Conservation (phyloP, 192 early-diverging fungal genomes). For the Mortierella hygrophila region DNA sequence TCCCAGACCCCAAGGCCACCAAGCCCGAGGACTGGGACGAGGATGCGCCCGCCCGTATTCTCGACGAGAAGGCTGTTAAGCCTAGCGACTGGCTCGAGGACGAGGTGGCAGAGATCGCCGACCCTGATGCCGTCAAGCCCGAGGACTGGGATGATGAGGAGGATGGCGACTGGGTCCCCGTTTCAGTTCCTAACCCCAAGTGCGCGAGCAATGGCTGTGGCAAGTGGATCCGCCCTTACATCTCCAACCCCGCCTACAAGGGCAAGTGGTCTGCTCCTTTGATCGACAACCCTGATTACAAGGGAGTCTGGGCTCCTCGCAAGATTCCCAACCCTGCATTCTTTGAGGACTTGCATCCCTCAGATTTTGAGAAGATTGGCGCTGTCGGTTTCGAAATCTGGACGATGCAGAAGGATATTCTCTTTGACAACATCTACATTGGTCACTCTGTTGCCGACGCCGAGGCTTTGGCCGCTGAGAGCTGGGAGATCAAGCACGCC, state of each 20-base stretch:
- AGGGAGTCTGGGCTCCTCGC: slow-evolving; percentile 88
- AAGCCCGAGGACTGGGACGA: slow-evolving; percentile 79
- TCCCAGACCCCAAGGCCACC: slow-evolving; percentile 75
- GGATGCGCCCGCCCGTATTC: slow-evolving; percentile 83
- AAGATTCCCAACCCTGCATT: slow-evolving; percentile 89
- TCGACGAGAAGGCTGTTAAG: slow-evolving; percentile 82
- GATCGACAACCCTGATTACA: slow-evolving; percentile 94
- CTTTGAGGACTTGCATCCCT: slow-evolving; percentile 84
- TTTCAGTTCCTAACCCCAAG: slow-evolving; percentile 83
- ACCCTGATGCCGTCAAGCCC: slow-evolving; percentile 86
- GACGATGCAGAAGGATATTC: slow-evolving; percentile 91
- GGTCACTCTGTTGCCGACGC: slow-evolving; percentile 80
- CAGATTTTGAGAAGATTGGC: slow-evolving; percentile 84
- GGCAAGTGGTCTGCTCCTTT: slow-evolving; percentile 89
- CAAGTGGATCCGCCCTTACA: slow-evolving; percentile 83
- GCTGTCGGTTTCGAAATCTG: slow-evolving; percentile 94
- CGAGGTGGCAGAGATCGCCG: slow-evolving; percentile 78
- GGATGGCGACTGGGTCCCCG: slow-evolving; percentile 92
- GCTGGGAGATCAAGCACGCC: slow-evolving; percentile 82
- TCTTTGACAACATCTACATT: slow-evolving; percentile 94
- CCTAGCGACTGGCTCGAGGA: slow-evolving; percentile 91
- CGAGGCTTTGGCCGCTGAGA: slow-evolving; percentile 77
- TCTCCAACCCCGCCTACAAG: slow-evolving; percentile 89
- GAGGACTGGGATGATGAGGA: slow-evolving; percentile 94
- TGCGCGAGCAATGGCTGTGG: slow-evolving; percentile 84